Conservation (phyloP, 768 basidiomycete species). For the Hericium rajendrae region DNA sequence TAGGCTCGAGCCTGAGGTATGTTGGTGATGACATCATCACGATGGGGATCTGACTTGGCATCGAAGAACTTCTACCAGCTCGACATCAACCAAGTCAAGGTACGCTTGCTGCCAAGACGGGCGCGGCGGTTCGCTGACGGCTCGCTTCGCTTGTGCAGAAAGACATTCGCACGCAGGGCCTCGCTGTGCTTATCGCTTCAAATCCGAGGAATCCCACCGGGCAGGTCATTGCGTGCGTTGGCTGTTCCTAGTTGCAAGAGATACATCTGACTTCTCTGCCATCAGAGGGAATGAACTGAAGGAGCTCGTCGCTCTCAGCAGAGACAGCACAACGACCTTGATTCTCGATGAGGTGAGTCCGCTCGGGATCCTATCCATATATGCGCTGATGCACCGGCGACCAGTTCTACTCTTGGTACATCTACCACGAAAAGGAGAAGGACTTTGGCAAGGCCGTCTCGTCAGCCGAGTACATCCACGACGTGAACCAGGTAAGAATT, state of each 20-base stretch:
- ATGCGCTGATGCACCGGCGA: not conserved
- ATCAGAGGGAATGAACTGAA: constrained; percentile 68
- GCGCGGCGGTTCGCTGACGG: not conserved
- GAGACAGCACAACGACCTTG: constrained; percentile 66
- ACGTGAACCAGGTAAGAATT: constrained; percentile 60
- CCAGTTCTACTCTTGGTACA: constrained; percentile 93
- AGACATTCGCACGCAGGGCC: constrained; percentile 76
- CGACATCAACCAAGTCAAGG: constrained; percentile 73
- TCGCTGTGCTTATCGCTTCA: constrained; percentile 78
- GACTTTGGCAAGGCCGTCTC: constrained; percentile 75
- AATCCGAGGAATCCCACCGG: constrained; percentile 98
- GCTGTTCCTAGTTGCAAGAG: not conserved
- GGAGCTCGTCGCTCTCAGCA: constrained; percentile 62
- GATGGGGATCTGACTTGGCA: not conserved
- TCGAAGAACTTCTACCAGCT: constrained; percentile 51
- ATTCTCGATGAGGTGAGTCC: constrained; percentile 68
- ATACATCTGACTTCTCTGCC: too few relatives aligned
- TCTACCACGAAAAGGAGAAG: constrained; percentile 69
- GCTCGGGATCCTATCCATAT: not conserved
- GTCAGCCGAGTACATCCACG: constrained; percentile 74
- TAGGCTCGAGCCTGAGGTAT: constrained; percentile 29
- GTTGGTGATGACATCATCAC: constrained; percentile 23
- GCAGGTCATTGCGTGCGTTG: constrained; percentile 60
- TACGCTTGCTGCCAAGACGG: constrained; percentile 16
- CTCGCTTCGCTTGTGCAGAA: constrained; percentile 28